Conservation (phyloP, 1,284 basidiomycete genomes). For the Malassezia furfur region DNA sequence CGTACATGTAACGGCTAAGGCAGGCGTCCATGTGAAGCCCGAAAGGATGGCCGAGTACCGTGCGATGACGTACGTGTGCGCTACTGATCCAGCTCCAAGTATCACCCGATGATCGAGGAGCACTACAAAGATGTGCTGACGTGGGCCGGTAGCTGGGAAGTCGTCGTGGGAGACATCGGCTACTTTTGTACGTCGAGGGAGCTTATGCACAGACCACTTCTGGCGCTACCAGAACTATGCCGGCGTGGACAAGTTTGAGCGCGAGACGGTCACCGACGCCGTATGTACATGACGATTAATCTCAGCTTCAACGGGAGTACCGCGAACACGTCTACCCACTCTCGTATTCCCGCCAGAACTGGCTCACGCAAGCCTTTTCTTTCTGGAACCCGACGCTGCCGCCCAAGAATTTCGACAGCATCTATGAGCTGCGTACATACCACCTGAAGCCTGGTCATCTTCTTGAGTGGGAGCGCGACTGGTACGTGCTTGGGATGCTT, state of each 20-base stretch:
- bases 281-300: neutral
- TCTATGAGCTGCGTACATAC: slow-evolving; percentile 43
- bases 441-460: slow-evolving; percentile 40
- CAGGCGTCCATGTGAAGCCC: slow-evolving; percentile 30
- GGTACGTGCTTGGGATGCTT: slow-evolving; percentile 13
- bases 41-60: slow-evolving; percentile 32
- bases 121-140: slow-evolving; percentile 22
- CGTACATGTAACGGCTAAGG: neutral
- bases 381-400: slow-evolving; percentile 37
- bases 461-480: slow-evolving; percentile 44
- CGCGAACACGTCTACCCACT: slow-evolving; percentile 18
- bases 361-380: slow-evolving; percentile 43
- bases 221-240: slow-evolving; percentile 44
- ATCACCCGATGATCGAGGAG: slow-evolving; percentile 27
- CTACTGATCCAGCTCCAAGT: neutral
- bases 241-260: slow-evolving; percentile 33
- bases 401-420: slow-evolving; percentile 21
- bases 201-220: slow-evolving; percentile 28
- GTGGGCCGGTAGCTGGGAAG: slow-evolving; percentile 38
- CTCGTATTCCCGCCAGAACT: slow-evolving; percentile 33
- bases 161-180: slow-evolving; percentile 40
- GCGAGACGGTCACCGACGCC: slow-evolving; percentile 19
- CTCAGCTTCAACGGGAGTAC: slow-evolving; percentile 12
- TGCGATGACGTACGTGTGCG: slow-evolving; percentile 18
- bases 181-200: slow-evolving; percentile 29